Evolutionary conservation across 148 eudicot genomes (phyloP).

Genomic region (Beta vulgaris): DNA sequence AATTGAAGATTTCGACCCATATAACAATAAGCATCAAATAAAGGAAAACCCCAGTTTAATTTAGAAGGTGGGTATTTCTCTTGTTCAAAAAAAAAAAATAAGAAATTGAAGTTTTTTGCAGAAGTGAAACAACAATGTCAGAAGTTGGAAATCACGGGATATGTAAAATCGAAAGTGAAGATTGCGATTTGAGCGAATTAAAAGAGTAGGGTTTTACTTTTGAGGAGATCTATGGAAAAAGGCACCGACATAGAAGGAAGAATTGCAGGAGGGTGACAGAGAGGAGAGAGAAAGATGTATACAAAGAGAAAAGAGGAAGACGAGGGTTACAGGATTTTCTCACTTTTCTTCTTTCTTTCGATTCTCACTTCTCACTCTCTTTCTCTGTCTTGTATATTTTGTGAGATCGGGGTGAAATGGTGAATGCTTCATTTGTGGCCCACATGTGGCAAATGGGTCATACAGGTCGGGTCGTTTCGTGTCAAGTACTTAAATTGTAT

Average conservation of each 20-base stretch:
- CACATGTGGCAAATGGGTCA: too few relatives aligned
- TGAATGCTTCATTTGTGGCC: too few relatives aligned
- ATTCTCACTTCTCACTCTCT: background rate
- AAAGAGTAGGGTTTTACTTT: background rate
- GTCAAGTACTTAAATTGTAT: too few relatives aligned
- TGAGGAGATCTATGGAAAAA: conserved; percentile 14
- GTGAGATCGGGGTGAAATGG: conserved; percentile 3
- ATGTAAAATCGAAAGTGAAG: background rate
- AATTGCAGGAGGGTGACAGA: conserved; percentile 7
- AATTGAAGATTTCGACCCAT: background rate
- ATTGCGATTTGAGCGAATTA: background rate
- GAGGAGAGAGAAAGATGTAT: background rate
- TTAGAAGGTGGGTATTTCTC: conserved; percentile 9
- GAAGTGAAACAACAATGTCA: background rate
- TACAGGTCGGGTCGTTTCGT: too few relatives aligned
- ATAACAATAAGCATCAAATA: background rate
- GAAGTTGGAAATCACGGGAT: conserved; percentile 6
- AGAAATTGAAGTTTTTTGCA: background rate
- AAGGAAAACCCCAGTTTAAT: background rate
- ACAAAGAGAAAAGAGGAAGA: background rate
- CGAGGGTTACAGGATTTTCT: conserved; percentile 5
- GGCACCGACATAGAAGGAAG: conserved; percentile 12
- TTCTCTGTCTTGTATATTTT: background rate
- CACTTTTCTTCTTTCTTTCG: background rate
- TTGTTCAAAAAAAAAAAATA: too few relatives aligned